Evolutionary conservation across 345 rosid genomes (phyloP), one percentile per base, ranked within the genome.

Genomic region (Gossypium herbaceum): DNA sequence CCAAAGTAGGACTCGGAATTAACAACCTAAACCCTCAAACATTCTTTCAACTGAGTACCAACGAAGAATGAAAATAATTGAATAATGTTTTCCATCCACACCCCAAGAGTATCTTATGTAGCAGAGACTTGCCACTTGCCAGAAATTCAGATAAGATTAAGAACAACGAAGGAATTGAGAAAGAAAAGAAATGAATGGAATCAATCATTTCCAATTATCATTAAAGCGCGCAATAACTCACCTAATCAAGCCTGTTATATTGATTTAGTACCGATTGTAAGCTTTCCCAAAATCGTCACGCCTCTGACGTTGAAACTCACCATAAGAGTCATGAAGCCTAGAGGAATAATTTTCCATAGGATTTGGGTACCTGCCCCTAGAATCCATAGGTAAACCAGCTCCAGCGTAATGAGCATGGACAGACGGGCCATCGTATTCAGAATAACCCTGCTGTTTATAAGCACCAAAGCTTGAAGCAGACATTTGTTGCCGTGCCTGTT

Each of bases 271-370:
- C 52, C 90, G 94, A 67, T 86, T 84, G 88, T 91, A 95, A 56
- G 86, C 73, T 85, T 90, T 95, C 73, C 94, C 93, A 84, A 86
- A 95, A 77, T 86, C 91, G 67, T 87, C 97, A 27, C 87, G 94
- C 79, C 94, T 91, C 81, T 85, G 97, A 56, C 84, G 92, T 73
- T 91, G 94, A 82, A 91, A 90, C 75, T 87, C 97, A 71, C 88
- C 87, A 60, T 76, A 91, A 73, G 80, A 81, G 73, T 90, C 93
- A 74, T 90, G 91, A 82, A 88, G 82, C 81, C 96, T 90, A 39
- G 94, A 76, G 65, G 92, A 75, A 82, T 87, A 91, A 80, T 81
- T 88, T 61, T 93, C 92, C 71, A 85, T 78, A 43, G 89, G 87
- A 77, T 84, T 88, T 65, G 85, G 81, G 71, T 87, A 88, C 70